A percentile compares a stretch with the other conserved stretches of the same genome.
These are phyloP conservation scores for Cylindrotheca fusiformis DNA, from an alignment of 108 stramenopile species.

Conservation along the genomic window DNA sequence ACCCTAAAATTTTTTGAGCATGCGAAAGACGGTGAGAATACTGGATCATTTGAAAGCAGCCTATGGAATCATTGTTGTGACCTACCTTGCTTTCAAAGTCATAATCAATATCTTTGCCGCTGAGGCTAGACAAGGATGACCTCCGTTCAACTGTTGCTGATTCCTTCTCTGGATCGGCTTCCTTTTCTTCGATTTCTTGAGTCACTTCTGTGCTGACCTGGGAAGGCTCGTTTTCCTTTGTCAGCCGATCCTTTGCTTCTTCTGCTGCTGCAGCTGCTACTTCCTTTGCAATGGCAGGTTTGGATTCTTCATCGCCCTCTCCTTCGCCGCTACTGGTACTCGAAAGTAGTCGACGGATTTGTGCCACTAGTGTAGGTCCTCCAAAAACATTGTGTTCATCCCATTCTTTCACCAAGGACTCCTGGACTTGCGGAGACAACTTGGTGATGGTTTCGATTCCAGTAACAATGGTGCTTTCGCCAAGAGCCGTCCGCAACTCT, in stretches of 20 bases:
- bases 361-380: conserved; percentile 51
- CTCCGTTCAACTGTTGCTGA: background rate
- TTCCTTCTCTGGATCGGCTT: conserved; percentile 2
- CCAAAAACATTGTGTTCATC: conserved; percentile 63
- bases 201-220: background rate
- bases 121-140: conserved; percentile 10
- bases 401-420: conserved; percentile 44
- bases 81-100: conserved; percentile 69
- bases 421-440: background rate
- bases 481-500: conserved; percentile 49
- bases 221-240: background rate
- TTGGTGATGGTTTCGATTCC: conserved; percentile 11
- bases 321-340: background rate
- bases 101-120: conserved; percentile 26
- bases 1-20: too few relatives aligned
- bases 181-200: background rate
- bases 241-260: background rate
- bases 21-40: too few relatives aligned
- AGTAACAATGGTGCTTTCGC: conserved; percentile 47
- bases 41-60: background rate
- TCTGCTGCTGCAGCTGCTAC: conserved; percentile 4
- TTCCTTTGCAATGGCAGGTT: background rate
- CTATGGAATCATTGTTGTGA: background rate
- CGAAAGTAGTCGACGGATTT: conserved; percentile 26
- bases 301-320: background rate